Evolutionary conservation across 371 early-diverging fungal genomes (phyloP), one percentile per base, ranked within the genome.

Genomic region (Rhizopus delemar): DNA sequence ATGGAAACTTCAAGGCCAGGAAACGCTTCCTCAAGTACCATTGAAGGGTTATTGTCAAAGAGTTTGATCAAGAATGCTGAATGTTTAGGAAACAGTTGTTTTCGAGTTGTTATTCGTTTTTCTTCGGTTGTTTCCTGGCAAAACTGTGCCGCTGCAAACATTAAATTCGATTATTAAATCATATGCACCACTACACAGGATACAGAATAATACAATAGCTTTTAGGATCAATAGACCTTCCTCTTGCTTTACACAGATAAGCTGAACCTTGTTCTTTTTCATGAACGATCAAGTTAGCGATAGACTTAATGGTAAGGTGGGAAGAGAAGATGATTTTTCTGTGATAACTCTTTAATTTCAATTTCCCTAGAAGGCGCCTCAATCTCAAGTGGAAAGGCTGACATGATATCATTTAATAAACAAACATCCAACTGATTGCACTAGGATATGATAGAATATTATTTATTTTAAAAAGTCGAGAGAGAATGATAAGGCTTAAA

Each of bases 101-200:
- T 60, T 54, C 34, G 50, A 41, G 41, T 60, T 53, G 49, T 11
- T 9, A 49, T 46, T 60, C 54, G 48, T 16, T 60, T 60, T 60
- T 60, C 41, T 60, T 54, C 29, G 39, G 48, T 15, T 60, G 55
- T 60, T 60, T 60, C 55, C 61, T 49, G n/a, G 7, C 55, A 60
- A 48, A 60, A 31, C 55, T 53, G 61, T 60, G 16, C 41, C 61
- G 12, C 16, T 49, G 39, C 61, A 49, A 60, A 50, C n/a, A 60
- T 60, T 54, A 46, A 54, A 5, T 54, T 54, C 50, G 50, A 54
- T 55, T 54, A 60, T 60, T 49, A 60, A 53, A 53, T 60, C 55
- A 54, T 60, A 60, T 54, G 61, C 31, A 41, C 53, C 54, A 53
- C 55, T 54, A 53, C 41, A 33, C 46, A 53, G 51, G n/a, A 60